Evolutionary conservation across 2,329 filamentous ascomycete genomes (phyloP), one percentile per base, ranked within the genome.

Genomic region (Colletotrichum sp.): DNA sequence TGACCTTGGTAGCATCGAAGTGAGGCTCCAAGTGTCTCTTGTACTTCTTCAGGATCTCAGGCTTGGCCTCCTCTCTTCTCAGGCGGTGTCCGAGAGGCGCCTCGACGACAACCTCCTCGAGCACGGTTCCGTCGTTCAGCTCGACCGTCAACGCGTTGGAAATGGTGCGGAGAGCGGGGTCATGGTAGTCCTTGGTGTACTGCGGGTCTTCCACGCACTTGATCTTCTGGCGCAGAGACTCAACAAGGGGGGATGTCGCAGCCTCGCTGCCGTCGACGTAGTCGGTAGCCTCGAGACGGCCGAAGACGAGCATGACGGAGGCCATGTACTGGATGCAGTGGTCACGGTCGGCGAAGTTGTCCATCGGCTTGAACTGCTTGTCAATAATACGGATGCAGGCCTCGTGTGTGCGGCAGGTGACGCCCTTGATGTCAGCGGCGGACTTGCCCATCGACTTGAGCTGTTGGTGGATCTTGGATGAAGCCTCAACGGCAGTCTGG

Each of bases 281-380:
- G 88, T 99, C 97, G 77, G 90, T 94, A 65, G 97, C 96, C 80
- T 96, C 94, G 76, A 99, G 93, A 78, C 97, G 95, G 84, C 97
- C 95, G 85, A 96, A 98, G 78, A 94, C 93, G 78, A 99, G 93
- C 95, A 98, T 98, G 81, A 95, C 95, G 77, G 96, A 89, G 82
- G 95, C 94, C 97, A 99, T 99, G 91, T 99, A 99, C 88, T 98
- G 97, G 79, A 99, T 96, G 87, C 97, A 99, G 91, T 99, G 97
- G 86, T 99, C 97, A 82, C 97, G 95, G 87, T 99, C 97, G 82
- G 97, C 97, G 82, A 98, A 99, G 92, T 99, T 99, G 89, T 98
- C 96, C 95, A 99, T 98, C 79, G 96, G 93, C 91, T 98, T 98
- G 91, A 98, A 97, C 87, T 99, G 97, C 91, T 99, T 99, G 91